These are phyloP conservation scores for Alternaria sp. DNA, from an alignment of 2,329 filamentous ascomycete genomes.

Conservation along the genomic window DNA sequence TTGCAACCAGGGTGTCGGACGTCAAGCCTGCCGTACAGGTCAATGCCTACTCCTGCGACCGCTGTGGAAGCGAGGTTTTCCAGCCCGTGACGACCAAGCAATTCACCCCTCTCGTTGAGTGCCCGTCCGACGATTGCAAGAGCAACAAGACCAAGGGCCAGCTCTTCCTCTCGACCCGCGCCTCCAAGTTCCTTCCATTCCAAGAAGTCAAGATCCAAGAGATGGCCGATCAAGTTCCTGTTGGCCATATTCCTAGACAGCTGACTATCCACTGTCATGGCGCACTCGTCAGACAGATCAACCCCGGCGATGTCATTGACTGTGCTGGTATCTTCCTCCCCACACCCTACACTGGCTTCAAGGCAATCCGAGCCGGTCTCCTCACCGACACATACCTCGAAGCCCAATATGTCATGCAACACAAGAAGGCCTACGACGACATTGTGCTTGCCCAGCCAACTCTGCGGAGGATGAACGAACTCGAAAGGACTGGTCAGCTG, in stretches of 20 bases:
- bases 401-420: constrained; percentile 90
- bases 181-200: constrained; percentile 96
- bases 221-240: constrained; percentile 98
- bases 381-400: constrained; percentile 97
- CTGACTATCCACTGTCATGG: constrained; percentile 91
- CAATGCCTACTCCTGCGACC: constrained; percentile 96
- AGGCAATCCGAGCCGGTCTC: constrained; percentile 95
- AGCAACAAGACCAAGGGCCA: constrained; percentile 92
- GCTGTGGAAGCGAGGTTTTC: constrained; percentile 96
- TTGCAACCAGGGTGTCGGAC: constrained; percentile 93
- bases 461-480: constrained; percentile 83
- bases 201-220: constrained; percentile 99
- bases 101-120: constrained; percentile 85
- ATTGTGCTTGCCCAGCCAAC: constrained; percentile 84
- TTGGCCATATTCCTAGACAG: constrained; percentile 94
- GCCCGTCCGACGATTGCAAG: constrained; percentile 89
- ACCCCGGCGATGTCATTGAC: constrained; percentile 93
- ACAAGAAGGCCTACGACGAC: constrained; percentile 98
- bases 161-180: constrained; percentile 91
- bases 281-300: constrained; percentile 83
- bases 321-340: constrained; percentile 95
- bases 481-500: constrained; percentile 85
- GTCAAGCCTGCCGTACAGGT: constrained; percentile 98
- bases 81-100: constrained; percentile 93
- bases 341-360: constrained; percentile 98